Percentiles rank a stretch among this genome's conserved stretches.
Evolutionary conservation across 1,284 basidiomycete genomes (phyloP).

Genomic region (Austropuccinia psidii): DNA sequence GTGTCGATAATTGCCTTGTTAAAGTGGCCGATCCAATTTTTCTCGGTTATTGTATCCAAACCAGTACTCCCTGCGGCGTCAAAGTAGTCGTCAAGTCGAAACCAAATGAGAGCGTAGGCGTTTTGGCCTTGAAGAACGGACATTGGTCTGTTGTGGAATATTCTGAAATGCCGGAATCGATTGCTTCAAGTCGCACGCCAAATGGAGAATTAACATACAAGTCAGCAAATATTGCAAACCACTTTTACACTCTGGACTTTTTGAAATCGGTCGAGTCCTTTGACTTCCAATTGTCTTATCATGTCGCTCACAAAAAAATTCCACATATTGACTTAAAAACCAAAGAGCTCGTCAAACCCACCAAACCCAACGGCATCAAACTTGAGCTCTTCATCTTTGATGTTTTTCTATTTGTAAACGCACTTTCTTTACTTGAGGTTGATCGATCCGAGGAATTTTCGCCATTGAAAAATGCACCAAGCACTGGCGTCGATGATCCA

Average conservation of each 20-base stretch:
- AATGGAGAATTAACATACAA: slow-evolving; percentile 75
- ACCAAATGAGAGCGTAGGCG: slow-evolving; percentile 87
- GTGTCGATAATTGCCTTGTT: slow-evolving; percentile 99
- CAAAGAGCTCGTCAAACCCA: slow-evolving; percentile 65
- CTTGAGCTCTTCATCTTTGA: slow-evolving; percentile 98
- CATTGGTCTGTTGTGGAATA: slow-evolving; percentile 94
- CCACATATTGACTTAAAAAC: slow-evolving; percentile 65
- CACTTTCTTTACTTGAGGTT: slow-evolving; percentile 82
- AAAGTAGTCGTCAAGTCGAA: slow-evolving; percentile 89
- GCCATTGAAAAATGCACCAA: slow-evolving; percentile 94
- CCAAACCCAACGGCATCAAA: slow-evolving; percentile 96
- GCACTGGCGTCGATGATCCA: slow-evolving; percentile 85
- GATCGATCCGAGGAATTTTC: slow-evolving; percentile 84
- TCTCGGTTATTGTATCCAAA: slow-evolving; percentile 81
- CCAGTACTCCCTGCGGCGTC: slow-evolving; percentile 78
- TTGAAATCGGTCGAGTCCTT: slow-evolving; percentile 71
- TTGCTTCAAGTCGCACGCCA: slow-evolving; percentile 64
- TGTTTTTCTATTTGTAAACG: slow-evolving; percentile 86
- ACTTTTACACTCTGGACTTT: slow-evolving; percentile 90
- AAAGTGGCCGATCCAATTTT: slow-evolving; percentile 95
- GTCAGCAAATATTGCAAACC: slow-evolving; percentile 95
- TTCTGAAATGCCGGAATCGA: slow-evolving; percentile 82
- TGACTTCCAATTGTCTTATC: slow-evolving; percentile 84
- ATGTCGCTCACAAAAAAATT: slow-evolving; percentile 98
- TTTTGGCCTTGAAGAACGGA: slow-evolving; percentile 72